These are phyloP conservation scores for Oryza australiensis DNA, from an alignment of 176 grass and related monocot genomes.

Conservation along the genomic window DNA sequence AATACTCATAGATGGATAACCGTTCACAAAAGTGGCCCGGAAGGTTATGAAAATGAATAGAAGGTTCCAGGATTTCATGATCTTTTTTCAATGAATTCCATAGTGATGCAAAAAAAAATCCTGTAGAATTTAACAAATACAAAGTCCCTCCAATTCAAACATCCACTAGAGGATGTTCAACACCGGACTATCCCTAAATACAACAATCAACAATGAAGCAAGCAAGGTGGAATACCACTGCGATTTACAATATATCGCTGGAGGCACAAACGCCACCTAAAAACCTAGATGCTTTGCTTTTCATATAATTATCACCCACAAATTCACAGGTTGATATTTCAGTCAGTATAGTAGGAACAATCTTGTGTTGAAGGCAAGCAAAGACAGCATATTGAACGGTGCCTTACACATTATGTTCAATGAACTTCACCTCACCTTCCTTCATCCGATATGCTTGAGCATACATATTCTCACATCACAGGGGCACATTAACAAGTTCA, in stretches of 20 bases:
- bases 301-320: background rate
- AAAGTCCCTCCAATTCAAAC: background rate
- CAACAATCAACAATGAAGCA: background rate
- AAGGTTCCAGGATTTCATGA: background rate
- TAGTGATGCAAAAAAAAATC: background rate
- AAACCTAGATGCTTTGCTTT: background rate
- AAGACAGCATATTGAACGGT: background rate
- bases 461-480: background rate
- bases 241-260: background rate
- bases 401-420: background rate
- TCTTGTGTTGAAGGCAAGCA: background rate
- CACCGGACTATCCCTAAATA: background rate
- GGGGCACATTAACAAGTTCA: background rate
- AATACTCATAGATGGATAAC: background rate
- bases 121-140: background rate
- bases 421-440: background rate
- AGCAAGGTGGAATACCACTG: background rate
- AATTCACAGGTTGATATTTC: background rate
- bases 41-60: background rate
- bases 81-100: background rate
- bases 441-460: background rate
- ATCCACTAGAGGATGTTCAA: background rate
- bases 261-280: background rate
- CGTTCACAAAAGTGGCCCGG: background rate
- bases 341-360: background rate